Evolutionary conservation across 352 stramenopile species (phyloP), one percentile per base, ranked within the genome.

Genomic region (Phytophthora sp.): DNA sequence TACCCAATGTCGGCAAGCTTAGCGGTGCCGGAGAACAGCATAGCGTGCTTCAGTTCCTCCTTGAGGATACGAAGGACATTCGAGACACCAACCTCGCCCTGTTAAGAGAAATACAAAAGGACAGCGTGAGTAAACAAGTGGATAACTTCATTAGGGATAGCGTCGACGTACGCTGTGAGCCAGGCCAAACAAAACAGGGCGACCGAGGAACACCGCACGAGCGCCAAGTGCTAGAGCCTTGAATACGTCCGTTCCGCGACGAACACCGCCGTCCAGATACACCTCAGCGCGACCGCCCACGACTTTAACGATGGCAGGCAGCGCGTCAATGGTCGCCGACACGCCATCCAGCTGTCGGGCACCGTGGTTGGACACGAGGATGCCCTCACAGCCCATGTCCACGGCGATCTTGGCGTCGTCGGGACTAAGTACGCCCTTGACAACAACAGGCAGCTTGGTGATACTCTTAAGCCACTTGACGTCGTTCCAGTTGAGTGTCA

Each of bases 311-410:
- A 99, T 85, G 36, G 97, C 94, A 9, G 93, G 89, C 18, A 99
- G 79, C 16, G 82, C 93, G 63, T 99, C 95, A 64, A 99, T 98
- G 9, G 88, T 88, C 12, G 93, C 78, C 7, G 94, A 78, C 24
- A 96, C 89, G 7, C 86, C 90, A 68, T 98, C 95, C 5, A 98
- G 83, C 75, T 96, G 92, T 33, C 94, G 78, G 12, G 93, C 95
- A 65, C 95, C 95, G 70, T 98, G 95, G 76, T 98, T 98, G 9
- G 89, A 98, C 21, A 98, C 90, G 57, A 98, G 80, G 41, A 98
- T 88, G 23, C 74, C 94, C 66, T 97, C 84, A 30, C 92, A 97
- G 39, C 95, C 95, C 68, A 96, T 89, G 13, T 96, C 80, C 1
- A 97, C 78, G 1, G 94, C 95, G 39, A 98, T 70, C 18, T 88